These are phyloP conservation scores for Tulasnella sp. DNA, from an alignment of 768 basidiomycete genomes.

Conservation along the genomic window DNA sequence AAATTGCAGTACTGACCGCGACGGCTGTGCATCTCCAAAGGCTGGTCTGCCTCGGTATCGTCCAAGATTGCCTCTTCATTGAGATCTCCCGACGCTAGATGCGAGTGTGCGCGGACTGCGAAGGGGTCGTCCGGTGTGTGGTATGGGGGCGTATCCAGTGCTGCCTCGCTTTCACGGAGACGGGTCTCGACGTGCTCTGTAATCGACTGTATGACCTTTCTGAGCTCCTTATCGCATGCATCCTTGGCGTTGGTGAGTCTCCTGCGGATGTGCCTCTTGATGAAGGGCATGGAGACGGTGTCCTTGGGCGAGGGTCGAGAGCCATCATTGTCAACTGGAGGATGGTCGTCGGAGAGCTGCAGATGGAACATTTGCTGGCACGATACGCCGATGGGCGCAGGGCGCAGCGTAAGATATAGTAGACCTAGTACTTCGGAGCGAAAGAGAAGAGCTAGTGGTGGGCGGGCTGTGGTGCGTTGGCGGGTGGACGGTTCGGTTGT, in stretches of 20 bases:
- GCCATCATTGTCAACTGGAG: conserved; percentile 39
- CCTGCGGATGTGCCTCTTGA: conserved; percentile 87
- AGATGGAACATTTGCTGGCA: conserved; percentile 37
- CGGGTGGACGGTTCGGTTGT: conserved; percentile 12
- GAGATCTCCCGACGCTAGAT: conserved; percentile 38
- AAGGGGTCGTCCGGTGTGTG: conserved; percentile 29
- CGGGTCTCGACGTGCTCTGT: conserved; percentile 92
- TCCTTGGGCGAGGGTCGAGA: conserved; percentile 42
- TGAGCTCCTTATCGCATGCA: conserved; percentile 94
- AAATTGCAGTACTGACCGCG: conserved; percentile 28
- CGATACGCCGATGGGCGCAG: conserved; percentile 26
- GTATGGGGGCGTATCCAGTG: conserved; percentile 40
- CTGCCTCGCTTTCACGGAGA: conserved; percentile 65
- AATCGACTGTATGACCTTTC: conserved; percentile 89
- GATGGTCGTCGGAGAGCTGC: conserved; percentile 41
- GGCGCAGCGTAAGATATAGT: conserved; percentile 18
- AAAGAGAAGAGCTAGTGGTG: conserved; percentile 8
- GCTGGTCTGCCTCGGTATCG: conserved; percentile 57
- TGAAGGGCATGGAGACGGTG: conserved; percentile 85
- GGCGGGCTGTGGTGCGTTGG: conserved; percentile 1
- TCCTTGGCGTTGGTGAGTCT: conserved; percentile 92
- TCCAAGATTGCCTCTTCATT: conserved; percentile 67
- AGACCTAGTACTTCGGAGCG: background rate
- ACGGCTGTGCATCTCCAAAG: conserved; percentile 25
- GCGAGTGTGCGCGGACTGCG: conserved; percentile 16